Evolutionary conservation across 2,329 filamentous ascomycete genomes (phyloP), one percentile per base, ranked within the genome.

Genomic region (Aspergillus awamori): DNA sequence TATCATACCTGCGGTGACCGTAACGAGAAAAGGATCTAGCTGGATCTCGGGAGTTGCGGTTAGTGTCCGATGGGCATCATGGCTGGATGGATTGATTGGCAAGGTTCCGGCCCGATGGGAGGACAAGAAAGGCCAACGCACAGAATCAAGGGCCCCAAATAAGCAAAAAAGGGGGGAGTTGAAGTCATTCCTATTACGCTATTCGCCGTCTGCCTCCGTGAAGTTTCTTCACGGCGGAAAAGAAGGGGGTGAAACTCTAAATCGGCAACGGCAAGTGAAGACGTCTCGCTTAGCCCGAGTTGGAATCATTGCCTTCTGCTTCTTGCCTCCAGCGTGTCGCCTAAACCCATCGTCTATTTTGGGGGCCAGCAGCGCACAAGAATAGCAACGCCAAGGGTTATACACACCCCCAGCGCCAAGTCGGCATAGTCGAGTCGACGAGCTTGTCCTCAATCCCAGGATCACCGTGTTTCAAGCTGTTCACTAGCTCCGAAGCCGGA

Each of bases 81-180:
- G 11, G 17, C 17, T 53, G 22, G 24, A 36, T 26, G 26, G 41
- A 24, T 20, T 60, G 49, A 65, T 65, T 65, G 65, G 65, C 24
- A 52, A 28, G 49, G 60, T 67, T 65, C 58, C 60, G 63, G 59
- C 20, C 59, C 49, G 51, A 43, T 39, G 26, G 54, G 41, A 58
- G 56, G 22, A 58, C 59, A 47, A 53, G 36, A 36, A 59, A 58
- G 28, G 33, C 24, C 55, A 49, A 48, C 22, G 30, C 43, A 51
- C 20, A n/a, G 15, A 20, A 10, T 7, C 43, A 49, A 51, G 45
- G 30, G 48, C 45, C 45, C 36, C 22, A 48, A 49, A 51, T 33
- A 28, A n/a, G 33, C 36, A 52, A 17, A 36, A 51, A 57, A 15
- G 11, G 33, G 33, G 33, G 30, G 28, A 10, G 28, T 10, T 10